Percentiles rank a stretch among this genome's conserved stretches.
These are phyloP conservation scores for Populus nigra DNA, from an alignment of 345 rosid genomes.

Conservation along the genomic window DNA sequence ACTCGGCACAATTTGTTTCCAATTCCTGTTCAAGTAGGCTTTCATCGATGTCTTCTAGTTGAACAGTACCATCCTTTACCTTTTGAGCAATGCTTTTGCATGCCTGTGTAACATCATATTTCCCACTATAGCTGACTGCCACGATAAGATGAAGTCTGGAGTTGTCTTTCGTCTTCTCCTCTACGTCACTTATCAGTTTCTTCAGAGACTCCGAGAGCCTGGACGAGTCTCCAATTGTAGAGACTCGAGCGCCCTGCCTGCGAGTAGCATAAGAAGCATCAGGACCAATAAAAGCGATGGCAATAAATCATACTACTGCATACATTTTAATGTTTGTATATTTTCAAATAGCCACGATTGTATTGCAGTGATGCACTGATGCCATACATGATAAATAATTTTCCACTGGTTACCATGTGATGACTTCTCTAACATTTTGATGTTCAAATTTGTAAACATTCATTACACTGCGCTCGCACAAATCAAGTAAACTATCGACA, in stretches of 20 bases:
- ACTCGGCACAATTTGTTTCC: conserved; percentile 58
- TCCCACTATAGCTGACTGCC: conserved; percentile 80
- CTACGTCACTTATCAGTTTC: conserved; percentile 36
- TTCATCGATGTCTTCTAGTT: conserved; percentile 53
- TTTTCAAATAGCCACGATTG: neutral
- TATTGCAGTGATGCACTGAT: neutral
- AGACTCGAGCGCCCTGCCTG: conserved; percentile 51
- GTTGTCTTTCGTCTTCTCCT: conserved; percentile 48
- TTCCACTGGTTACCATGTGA: neutral
- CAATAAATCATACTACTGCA: neutral
- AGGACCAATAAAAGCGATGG: neutral
- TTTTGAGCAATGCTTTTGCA: conserved; percentile 56
- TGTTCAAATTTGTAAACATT: neutral
- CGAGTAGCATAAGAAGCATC: neutral
- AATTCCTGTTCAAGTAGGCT: conserved; percentile 57
- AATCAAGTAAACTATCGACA: neutral
- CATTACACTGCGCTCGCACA: neutral
- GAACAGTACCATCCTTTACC: conserved; percentile 47
- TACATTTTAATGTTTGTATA: too few relatives aligned
- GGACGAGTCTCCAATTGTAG: conserved; percentile 62
- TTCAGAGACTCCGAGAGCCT: conserved; percentile 49
- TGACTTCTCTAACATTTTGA: neutral
- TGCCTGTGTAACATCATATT: conserved; percentile 63
- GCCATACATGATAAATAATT: too few relatives aligned
- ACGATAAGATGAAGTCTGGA: conserved; percentile 56